phyloP scores from a whole-genome alignment of 768 basidiomycete genomes.

The Tulasnella sp. region DNA sequence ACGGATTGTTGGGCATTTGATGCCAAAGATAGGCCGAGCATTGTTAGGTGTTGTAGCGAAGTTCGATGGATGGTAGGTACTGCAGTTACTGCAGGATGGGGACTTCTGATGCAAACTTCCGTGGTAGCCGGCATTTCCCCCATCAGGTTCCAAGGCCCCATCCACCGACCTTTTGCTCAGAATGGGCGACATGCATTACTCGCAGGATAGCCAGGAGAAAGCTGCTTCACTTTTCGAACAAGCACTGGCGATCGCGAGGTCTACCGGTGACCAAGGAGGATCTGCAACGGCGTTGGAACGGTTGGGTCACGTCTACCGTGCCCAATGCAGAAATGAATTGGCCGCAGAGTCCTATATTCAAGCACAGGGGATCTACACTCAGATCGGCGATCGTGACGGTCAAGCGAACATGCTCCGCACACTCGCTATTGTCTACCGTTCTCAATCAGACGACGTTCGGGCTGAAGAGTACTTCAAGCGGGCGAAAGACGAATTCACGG shows the following conservation, averaged over 20 bases:
- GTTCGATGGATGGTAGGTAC: neutral
- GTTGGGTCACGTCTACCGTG: neutral
- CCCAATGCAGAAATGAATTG: neutral
- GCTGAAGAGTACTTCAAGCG: neutral
- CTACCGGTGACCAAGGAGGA: neutral
- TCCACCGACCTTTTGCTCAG: neutral
- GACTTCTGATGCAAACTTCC: neutral
- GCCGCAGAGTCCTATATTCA: neutral
- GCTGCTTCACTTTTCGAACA: neutral
- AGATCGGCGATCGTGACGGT: neutral
- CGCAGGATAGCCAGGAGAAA: neutral
- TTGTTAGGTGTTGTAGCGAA: neutral
- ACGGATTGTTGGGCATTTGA: neutral
- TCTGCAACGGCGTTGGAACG: neutral
- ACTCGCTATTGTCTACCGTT: neutral
- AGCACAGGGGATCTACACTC: neutral
- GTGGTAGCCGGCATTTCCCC: neutral
- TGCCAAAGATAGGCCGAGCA: neutral
- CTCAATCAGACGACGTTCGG: neutral
- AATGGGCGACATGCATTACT: neutral
- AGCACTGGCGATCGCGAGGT: neutral
- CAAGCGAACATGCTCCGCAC: neutral
- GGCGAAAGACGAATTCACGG: neutral
- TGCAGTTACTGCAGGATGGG: neutral
- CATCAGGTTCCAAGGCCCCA: neutral